Evolutionary conservation across 306 rosid genomes (phyloP).

Genomic region (Vicia sativa): DNA sequence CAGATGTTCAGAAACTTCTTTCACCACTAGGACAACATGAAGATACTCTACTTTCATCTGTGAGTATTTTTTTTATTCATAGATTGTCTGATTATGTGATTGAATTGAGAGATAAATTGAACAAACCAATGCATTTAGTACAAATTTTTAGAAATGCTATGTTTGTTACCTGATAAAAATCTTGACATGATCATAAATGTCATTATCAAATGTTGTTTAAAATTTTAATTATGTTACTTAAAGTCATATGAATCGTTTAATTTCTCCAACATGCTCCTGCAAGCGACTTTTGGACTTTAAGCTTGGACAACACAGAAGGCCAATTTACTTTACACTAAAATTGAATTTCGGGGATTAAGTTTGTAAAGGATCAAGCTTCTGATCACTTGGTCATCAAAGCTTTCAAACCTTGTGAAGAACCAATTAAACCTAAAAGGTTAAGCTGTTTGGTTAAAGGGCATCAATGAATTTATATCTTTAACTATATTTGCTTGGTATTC

Average conservation of each 20-base stretch:
- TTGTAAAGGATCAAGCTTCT: slow-evolving; percentile 26
- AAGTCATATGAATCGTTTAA: slow-evolving; percentile 21
- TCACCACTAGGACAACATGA: slow-evolving; percentile 73
- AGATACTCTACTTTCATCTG: slow-evolving; percentile 75
- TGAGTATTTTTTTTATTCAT: slow-evolving; percentile 47
- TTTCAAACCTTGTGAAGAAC: slow-evolving; percentile 19
- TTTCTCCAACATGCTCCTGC: not conserved
- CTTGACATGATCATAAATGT: slow-evolving; percentile 11
- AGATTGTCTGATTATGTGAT: slow-evolving; percentile 4
- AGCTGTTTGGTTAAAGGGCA: slow-evolving; percentile 31
- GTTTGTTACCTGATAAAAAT: slow-evolving; percentile 1
- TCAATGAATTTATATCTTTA: not conserved
- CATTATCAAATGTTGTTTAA: slow-evolving; percentile 21
- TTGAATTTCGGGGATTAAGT: slow-evolving; percentile 1
- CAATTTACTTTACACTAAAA: slow-evolving; percentile 13
- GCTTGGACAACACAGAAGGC: not conserved
- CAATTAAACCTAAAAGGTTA: slow-evolving; percentile 17
- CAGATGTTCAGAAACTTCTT: slow-evolving; percentile 84
- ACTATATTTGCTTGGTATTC: slow-evolving; percentile 21
- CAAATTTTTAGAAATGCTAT: slow-evolving; percentile 24
- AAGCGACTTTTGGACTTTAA: slow-evolving; percentile 27
- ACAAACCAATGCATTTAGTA: slow-evolving; percentile 21
- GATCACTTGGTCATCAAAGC: slow-evolving; percentile 16
- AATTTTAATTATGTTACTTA: slow-evolving; percentile 21
- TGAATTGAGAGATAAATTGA: slow-evolving; percentile 33